These are phyloP conservation scores for Taphrina betulina DNA, from an alignment of 1,139 yeast species.

Conservation along the genomic window DNA sequence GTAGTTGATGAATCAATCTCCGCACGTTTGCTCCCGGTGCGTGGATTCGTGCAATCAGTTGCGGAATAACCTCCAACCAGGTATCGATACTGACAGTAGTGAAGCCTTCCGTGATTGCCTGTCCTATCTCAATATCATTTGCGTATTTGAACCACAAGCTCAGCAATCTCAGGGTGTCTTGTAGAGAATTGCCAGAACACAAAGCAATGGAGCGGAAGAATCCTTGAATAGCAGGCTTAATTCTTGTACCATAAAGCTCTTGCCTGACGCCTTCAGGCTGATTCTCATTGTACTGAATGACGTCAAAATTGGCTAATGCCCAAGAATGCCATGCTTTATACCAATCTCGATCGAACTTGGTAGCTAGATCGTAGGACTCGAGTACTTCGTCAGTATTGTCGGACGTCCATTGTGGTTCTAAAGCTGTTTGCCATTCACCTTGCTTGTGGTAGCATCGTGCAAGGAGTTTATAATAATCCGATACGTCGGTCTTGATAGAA, in stretches of 20 bases:
- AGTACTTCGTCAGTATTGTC: conserved; percentile 63
- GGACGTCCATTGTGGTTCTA: conserved; percentile 74
- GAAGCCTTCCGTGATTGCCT: conserved; percentile 88
- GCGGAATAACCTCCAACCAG: conserved; percentile 95
- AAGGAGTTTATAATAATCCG: conserved; percentile 77
- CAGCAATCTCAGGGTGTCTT: conserved; percentile 83
- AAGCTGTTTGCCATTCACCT: conserved; percentile 95
- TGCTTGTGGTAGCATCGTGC: conserved; percentile 95
- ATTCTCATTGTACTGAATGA: conserved; percentile 60
- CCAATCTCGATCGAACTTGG: conserved; percentile 91
- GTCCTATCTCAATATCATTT: conserved; percentile 85
- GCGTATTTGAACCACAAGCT: conserved; percentile 97
- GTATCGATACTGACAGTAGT: conserved; percentile 84
- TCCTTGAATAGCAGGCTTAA: conserved; percentile 49
- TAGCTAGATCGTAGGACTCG: conserved; percentile 88
- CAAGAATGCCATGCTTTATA: conserved; percentile 99
- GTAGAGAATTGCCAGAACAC: conserved; percentile 81
- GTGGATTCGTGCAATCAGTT: conserved; percentile 90
- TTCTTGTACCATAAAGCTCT: conserved; percentile 40
- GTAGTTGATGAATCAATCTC: conserved; percentile 69
- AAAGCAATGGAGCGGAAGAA: conserved; percentile 92
- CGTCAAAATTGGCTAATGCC: conserved; percentile 97
- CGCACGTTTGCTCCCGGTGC: conserved; percentile 89
- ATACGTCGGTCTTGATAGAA: conserved; percentile 44
- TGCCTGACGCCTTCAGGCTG: conserved; percentile 39